phyloP scores from a whole-genome alignment of 1,139 yeast species.

The Zygotorulaspora mrakii region DNA sequence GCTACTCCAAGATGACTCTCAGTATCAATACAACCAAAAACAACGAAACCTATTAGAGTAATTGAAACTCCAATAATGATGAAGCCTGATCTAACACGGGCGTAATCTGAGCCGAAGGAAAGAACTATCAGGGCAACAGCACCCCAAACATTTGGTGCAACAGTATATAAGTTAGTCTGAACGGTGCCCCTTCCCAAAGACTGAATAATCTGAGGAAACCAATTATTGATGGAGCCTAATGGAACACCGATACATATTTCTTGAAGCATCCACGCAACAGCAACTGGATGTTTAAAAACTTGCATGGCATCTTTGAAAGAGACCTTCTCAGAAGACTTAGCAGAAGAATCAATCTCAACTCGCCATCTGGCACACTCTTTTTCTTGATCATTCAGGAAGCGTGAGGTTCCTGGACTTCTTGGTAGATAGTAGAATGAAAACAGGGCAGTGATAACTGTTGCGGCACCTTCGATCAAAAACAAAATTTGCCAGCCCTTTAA shows the following conservation, averaged over 20 bases:
- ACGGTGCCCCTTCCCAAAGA: conserved; percentile 53
- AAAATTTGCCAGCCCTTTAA: conserved; percentile 50
- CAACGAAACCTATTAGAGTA: conserved; percentile 45
- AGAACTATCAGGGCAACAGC: conserved; percentile 45
- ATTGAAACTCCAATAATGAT: conserved; percentile 40
- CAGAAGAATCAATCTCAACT: conserved; percentile 44
- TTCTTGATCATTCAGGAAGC: conserved; percentile 47
- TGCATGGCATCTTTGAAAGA: conserved; percentile 45
- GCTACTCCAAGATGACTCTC: conserved; percentile 42
- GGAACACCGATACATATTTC: conserved; percentile 50
- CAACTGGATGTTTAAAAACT: conserved; percentile 51
- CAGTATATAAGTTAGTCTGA: conserved; percentile 50
- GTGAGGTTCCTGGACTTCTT: conserved; percentile 45
- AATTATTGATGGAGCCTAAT: conserved; percentile 46
- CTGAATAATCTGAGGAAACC: conserved; percentile 52
- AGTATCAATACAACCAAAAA: conserved; percentile 46
- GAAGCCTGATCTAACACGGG: conserved; percentile 43
- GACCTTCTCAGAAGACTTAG: conserved; percentile 45
- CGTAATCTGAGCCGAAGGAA: conserved; percentile 47
- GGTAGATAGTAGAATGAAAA: conserved; percentile 48
- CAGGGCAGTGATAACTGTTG: conserved; percentile 49
- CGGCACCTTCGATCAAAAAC: conserved; percentile 53
- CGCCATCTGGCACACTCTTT: conserved; percentile 44
- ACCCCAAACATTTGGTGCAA: conserved; percentile 55
- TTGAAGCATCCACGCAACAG: conserved; percentile 46